Percentiles rank a stretch among this genome's conserved stretches.
phyloP scores from a whole-genome alignment of 495 filamentous ascomycete species.

The Neurospora sp. region DNA sequence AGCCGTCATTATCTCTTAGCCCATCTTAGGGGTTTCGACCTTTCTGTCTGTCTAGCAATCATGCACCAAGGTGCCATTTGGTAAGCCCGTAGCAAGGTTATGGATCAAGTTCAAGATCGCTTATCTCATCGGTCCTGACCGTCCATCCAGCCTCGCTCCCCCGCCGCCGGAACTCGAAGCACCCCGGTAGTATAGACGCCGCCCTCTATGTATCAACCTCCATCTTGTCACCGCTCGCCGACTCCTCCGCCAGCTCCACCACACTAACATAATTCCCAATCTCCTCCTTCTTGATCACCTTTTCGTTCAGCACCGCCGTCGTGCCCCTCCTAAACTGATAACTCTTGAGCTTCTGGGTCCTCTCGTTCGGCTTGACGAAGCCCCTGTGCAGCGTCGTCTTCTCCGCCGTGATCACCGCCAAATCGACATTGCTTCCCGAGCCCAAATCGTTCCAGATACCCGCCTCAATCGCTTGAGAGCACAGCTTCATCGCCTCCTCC shows the following conservation, averaged over 20 bases:
- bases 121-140: neutral
- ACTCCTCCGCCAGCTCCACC: slow-evolving; percentile 61
- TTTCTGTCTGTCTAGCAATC: neutral
- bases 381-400: slow-evolving; percentile 89
- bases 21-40: neutral
- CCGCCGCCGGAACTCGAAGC: too few relatives aligned
- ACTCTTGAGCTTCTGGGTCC: slow-evolving; percentile 81
- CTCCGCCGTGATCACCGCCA: slow-evolving; percentile 86
- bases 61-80: neutral
- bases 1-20: neutral
- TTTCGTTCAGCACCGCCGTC: slow-evolving; percentile 88
- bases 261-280: slow-evolving; percentile 92
- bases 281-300: slow-evolving; percentile 82
- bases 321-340: slow-evolving; percentile 85
- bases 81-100: neutral
- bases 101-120: neutral
- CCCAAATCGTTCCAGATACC: slow-evolving; percentile 99
- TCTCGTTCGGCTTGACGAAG: slow-evolving; percentile 84
- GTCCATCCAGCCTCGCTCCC: neutral
- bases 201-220: slow-evolving; percentile 66
- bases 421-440: slow-evolving; percentile 93
- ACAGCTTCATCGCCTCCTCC: slow-evolving; percentile 74
- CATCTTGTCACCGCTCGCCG: slow-evolving; percentile 71
- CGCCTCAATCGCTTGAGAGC: slow-evolving; percentile 80
- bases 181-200: too few relatives aligned